phyloP scores from a whole-genome alignment of 2,329 filamentous ascomycete genomes.

The Hymenoscyphus infarciens region DNA sequence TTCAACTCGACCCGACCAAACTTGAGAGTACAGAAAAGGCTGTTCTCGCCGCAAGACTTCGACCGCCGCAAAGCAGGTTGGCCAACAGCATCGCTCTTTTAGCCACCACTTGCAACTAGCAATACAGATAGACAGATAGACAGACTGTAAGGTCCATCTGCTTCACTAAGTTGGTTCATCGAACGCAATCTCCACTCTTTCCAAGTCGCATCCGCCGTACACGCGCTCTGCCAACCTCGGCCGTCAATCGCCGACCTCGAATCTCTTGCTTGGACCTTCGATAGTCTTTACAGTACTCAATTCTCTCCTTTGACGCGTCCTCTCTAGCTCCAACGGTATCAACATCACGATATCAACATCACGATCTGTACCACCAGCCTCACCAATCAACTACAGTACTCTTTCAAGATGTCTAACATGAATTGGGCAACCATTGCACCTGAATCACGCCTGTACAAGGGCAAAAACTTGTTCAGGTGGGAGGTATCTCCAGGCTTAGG shows the following conservation, averaged over 20 bases:
- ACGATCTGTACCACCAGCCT: neutral
- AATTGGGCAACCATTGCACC: conserved; percentile 31
- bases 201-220: neutral
- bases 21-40: neutral
- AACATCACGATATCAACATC: neutral
- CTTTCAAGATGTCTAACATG: conserved; percentile 16
- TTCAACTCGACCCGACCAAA: neutral
- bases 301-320: neutral
- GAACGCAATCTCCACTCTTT: neutral
- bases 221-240: neutral
- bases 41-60: neutral
- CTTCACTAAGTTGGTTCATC: neutral
- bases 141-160: neutral
- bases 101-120: conserved; percentile 1
- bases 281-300: neutral
- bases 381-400: neutral
- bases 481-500: conserved; percentile 34
- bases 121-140: neutral
- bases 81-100: conserved; percentile 1
- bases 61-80: neutral
- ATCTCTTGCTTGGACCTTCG: neutral
- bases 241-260: neutral
- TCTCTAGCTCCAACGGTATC: neutral
- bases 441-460: conserved; percentile 31
- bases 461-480: conserved; percentile 32